phyloP scores from a whole-genome alignment of 108 stramenopile genomes.

The Fistulifera pelliculosa region DNA sequence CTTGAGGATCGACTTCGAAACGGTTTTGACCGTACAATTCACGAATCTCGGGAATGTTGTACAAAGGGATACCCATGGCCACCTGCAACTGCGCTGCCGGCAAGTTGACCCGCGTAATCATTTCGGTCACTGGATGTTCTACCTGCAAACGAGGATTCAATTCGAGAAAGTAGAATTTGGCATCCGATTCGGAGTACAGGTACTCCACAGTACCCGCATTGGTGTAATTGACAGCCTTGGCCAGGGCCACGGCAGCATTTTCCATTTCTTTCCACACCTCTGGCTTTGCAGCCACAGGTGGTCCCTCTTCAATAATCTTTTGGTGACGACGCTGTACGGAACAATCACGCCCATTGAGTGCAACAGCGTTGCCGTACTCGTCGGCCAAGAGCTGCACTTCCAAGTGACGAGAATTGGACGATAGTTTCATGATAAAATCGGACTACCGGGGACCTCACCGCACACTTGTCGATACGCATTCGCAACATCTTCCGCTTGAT shows the following conservation, averaged over 20 bases:
- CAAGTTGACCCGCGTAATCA: slow-evolving; percentile 95
- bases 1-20: slow-evolving; percentile 64
- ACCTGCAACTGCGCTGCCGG: slow-evolving; percentile 97
- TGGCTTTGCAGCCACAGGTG: slow-evolving; percentile 88
- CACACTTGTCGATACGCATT: slow-evolving; percentile 94
- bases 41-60: slow-evolving; percentile 95
- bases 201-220: slow-evolving; percentile 99
- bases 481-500: slow-evolving; percentile 59
- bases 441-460: slow-evolving; percentile 96
- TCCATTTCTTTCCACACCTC: slow-evolving; percentile 96
- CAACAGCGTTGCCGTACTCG: slow-evolving; percentile 95
- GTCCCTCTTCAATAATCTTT: slow-evolving; percentile 99
- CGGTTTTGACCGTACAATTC: slow-evolving; percentile 84
- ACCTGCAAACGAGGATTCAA: slow-evolving; percentile 98
- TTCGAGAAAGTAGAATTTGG: slow-evolving; percentile 97
- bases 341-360: slow-evolving; percentile 99
- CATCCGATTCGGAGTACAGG: slow-evolving; percentile 84
- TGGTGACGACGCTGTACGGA: slow-evolving; percentile 98
- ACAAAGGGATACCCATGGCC: slow-evolving; percentile 97
- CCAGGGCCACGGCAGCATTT: slow-evolving; percentile 90
- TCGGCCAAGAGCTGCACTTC: slow-evolving; percentile 98
- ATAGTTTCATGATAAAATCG: slow-evolving; percentile 98
- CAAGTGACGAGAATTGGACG: slow-evolving; percentile 85
- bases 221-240: slow-evolving; percentile 96
- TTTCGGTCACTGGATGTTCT: slow-evolving; percentile 99